Conservation (phyloP, 176 grass and related monocot species). For the Aechmea fasciata region DNA sequence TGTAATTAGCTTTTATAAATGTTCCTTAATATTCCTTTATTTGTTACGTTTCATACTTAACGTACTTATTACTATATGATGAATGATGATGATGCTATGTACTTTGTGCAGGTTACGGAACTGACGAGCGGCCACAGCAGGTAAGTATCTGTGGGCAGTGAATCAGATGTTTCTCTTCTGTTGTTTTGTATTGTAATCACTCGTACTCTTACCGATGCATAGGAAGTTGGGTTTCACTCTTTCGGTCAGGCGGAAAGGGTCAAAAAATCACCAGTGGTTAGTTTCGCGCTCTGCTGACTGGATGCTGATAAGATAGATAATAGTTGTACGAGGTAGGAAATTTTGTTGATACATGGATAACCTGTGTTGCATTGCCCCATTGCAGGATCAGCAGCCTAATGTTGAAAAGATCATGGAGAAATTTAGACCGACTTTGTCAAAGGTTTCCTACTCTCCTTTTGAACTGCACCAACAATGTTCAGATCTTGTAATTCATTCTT, state of each 20-base stretch:
- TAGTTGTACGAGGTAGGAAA: not conserved
- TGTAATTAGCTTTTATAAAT: not conserved
- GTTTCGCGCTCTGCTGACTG: slow-evolving; percentile 7
- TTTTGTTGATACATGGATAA: not conserved
- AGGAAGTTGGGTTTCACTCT: slow-evolving; percentile 57
- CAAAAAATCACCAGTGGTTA: slow-evolving; percentile 29
- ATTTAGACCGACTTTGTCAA: slow-evolving; percentile 11
- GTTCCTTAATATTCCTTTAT: slow-evolving; percentile 1
- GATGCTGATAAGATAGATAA: not conserved
- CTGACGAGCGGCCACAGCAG: slow-evolving; percentile 70
- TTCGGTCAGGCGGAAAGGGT: slow-evolving; percentile 18
- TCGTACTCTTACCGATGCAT: not conserved
- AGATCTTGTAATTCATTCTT: not conserved
- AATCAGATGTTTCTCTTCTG: not conserved
- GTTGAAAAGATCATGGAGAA: slow-evolving; percentile 16
- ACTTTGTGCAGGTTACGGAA: slow-evolving; percentile 66
- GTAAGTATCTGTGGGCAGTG: slow-evolving; percentile 25
- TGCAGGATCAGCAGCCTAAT: slow-evolving; percentile 10
- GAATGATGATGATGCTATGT: slow-evolving; percentile 26
- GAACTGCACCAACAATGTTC: not conserved
- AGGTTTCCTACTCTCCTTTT: slow-evolving; percentile 11
- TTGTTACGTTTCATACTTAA: not conserved
- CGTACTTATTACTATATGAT: not conserved
- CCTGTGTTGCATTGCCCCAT: not conserved
- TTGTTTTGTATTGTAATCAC: slow-evolving; percentile 12